These are phyloP conservation scores for Mycena polygramma DNA, from an alignment of 768 basidiomycete species.

Conservation along the genomic window DNA sequence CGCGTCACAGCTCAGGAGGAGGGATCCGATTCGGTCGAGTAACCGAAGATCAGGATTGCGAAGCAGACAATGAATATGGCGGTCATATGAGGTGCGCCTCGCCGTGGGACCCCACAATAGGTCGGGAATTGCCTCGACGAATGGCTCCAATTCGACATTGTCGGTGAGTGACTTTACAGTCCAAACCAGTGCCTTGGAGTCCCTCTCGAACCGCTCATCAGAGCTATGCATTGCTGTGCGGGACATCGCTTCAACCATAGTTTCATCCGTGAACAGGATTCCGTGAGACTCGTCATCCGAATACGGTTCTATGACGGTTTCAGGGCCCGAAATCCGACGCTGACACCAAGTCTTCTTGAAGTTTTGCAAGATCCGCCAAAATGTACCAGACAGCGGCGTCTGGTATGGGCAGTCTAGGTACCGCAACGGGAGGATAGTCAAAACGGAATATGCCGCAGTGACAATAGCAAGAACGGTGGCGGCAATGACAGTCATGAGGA, in stretches of 20 bases:
- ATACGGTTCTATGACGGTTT: too few species aligned
- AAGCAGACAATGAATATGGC: background rate
- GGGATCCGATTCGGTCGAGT: background rate
- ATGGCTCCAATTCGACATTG: background rate
- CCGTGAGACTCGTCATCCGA: too few species aligned
- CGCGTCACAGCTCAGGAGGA: background rate
- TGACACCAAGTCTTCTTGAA: background rate
- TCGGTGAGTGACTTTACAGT: background rate
- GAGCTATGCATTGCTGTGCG: background rate
- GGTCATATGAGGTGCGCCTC: background rate
- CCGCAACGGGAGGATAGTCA: background rate
- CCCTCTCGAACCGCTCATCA: background rate
- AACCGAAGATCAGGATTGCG: background rate
- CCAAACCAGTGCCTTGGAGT: background rate
- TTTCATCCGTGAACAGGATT: background rate
- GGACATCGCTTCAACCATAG: background rate
- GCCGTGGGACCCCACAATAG: background rate
- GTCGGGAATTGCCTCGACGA: conserved; percentile 1
- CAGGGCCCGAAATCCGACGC: background rate
- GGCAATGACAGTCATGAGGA: background rate
- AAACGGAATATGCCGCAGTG: background rate
- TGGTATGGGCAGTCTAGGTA: too few species aligned
- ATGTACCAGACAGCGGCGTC: background rate
- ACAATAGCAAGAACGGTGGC: background rate
- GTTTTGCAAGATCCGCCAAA: background rate